phyloP scores from a whole-genome alignment of 2,329 filamentous ascomycete genomes.

The Scolecobasidium constrictum region DNA sequence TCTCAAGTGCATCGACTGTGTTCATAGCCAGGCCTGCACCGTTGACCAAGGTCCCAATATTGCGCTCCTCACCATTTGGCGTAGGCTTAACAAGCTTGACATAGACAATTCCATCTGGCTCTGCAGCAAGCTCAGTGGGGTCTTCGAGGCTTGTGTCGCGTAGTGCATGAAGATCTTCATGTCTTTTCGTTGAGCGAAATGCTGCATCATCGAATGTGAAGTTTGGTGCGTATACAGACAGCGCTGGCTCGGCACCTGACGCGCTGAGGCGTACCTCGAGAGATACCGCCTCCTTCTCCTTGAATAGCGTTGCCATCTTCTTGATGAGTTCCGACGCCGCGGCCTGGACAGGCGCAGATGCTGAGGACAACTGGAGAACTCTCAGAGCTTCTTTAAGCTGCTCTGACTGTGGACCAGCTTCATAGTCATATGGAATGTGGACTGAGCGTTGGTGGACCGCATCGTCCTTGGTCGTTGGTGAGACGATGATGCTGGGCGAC shows the following conservation, averaged over 20 bases:
- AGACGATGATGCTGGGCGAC: conserved; percentile 53
- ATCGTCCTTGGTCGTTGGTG: conserved; percentile 31
- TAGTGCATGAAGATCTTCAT: conserved; percentile 46
- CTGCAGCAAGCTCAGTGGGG: conserved; percentile 49
- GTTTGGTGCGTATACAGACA: conserved; percentile 43
- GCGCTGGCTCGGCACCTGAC: conserved; percentile 20
- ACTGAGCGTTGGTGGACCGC: conserved; percentile 33
- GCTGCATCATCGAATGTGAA: conserved; percentile 64
- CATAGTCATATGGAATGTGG: conserved; percentile 54
- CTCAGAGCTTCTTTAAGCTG: conserved; percentile 32
- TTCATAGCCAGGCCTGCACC: conserved; percentile 88
- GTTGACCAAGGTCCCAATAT: conserved; percentile 77
- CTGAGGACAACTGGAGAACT: conserved; percentile 43
- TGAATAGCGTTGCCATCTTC: conserved; percentile 48
- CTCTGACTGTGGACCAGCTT: conserved; percentile 27
- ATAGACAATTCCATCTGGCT: conserved; percentile 68
- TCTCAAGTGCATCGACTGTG: conserved; percentile 63
- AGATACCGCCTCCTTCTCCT: conserved; percentile 53
- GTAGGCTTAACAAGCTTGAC: conserved; percentile 41
- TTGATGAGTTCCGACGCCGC: conserved; percentile 40
- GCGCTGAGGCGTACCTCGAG: conserved; percentile 38
- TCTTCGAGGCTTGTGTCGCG: conserved; percentile 43
- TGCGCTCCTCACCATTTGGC: conserved; percentile 16
- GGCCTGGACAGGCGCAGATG: conserved; percentile 29
- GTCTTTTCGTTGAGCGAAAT: conserved; percentile 50